Evolutionary conservation across 2,329 filamentous ascomycete genomes (phyloP).

Genomic region (Phaeosphaeria sp.): DNA sequence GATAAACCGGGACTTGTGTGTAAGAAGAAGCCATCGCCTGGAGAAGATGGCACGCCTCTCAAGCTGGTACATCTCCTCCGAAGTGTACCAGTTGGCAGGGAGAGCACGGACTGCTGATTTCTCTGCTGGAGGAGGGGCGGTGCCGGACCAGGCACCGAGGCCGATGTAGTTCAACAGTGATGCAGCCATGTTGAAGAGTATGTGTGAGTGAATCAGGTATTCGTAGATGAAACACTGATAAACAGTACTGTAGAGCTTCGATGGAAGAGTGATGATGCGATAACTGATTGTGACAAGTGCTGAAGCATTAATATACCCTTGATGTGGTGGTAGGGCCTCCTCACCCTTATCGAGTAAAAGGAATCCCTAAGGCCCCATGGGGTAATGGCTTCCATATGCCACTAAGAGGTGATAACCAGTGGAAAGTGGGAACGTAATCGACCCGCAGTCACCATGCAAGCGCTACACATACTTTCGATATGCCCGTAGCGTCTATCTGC

Average conservation of each 20-base stretch:
- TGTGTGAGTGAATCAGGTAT: background rate
- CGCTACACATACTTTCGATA: slow-evolving; percentile 22
- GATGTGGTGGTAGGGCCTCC: slow-evolving; percentile 13
- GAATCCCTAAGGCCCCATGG: slow-evolving; percentile 31
- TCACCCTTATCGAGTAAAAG: slow-evolving; percentile 36
- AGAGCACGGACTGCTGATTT: slow-evolving; percentile 49
- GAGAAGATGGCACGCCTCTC: slow-evolving; percentile 61
- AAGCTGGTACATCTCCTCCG: slow-evolving; percentile 54
- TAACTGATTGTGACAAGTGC: slow-evolving; percentile 7
- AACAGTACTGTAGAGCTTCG: background rate
- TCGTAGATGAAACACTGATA: background rate
- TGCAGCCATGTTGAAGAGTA: slow-evolving; percentile 26
- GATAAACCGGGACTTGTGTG: slow-evolving; percentile 59
- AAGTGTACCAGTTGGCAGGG: slow-evolving; percentile 50
- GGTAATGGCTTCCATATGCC: slow-evolving; percentile 37
- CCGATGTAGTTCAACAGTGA: slow-evolving; percentile 37
- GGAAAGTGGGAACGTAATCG: slow-evolving; percentile 34
- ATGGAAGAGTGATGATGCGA: background rate
- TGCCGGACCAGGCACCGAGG: slow-evolving; percentile 23
- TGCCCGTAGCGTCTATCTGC: slow-evolving; percentile 14
- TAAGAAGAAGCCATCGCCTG: slow-evolving; percentile 63
- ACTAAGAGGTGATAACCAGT: slow-evolving; percentile 26
- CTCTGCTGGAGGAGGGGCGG: slow-evolving; percentile 20
- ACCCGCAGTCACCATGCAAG: slow-evolving; percentile 23
- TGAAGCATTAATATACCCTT: slow-evolving; percentile 31